Conservation (phyloP, 2,329 filamentous ascomycete genomes). For the Fusarium equiseti region DNA sequence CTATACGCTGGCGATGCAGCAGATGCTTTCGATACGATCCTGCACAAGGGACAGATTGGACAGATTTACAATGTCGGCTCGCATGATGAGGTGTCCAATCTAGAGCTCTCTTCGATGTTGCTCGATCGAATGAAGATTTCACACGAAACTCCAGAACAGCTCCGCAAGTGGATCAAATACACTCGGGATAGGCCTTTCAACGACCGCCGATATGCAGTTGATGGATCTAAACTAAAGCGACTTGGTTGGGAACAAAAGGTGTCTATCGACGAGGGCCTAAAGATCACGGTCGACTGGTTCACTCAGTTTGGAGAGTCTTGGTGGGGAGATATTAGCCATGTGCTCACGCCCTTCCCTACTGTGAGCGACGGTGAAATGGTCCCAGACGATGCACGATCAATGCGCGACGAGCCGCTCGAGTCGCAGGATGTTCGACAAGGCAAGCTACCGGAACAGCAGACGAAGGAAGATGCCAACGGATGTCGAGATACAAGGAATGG, state of each 20-base stretch:
- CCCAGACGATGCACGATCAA: constrained; percentile 58
- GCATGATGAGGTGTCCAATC: constrained; percentile 80
- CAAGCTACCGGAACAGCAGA: constrained; percentile 26
- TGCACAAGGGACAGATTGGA: constrained; percentile 79
- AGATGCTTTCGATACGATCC: constrained; percentile 85
- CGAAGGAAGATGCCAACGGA: constrained; percentile 20
- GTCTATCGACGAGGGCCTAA: constrained; percentile 72
- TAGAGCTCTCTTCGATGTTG: constrained; percentile 74
- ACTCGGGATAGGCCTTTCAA: constrained; percentile 84
- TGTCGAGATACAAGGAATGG: constrained; percentile 22
- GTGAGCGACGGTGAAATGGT: constrained; percentile 68
- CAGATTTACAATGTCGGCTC: constrained; percentile 88
- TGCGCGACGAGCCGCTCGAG: constrained; percentile 51
- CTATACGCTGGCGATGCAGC: constrained; percentile 83
- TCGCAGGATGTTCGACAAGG: constrained; percentile 40
- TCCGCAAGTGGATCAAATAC: constrained; percentile 76
- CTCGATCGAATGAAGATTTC: constrained; percentile 71
- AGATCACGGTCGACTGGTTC: constrained; percentile 78
- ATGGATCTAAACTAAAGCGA: constrained; percentile 74
- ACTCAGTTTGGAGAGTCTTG: constrained; percentile 72
- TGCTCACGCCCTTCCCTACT: constrained; percentile 75
- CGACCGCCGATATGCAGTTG: constrained; percentile 78
- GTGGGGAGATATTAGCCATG: constrained; percentile 79
- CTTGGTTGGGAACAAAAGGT: constrained; percentile 79
- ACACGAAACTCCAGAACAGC: constrained; percentile 62